These are phyloP conservation scores for Mycena rebaudengoi DNA, from an alignment of 768 basidiomycete species.

Conservation along the genomic window DNA sequence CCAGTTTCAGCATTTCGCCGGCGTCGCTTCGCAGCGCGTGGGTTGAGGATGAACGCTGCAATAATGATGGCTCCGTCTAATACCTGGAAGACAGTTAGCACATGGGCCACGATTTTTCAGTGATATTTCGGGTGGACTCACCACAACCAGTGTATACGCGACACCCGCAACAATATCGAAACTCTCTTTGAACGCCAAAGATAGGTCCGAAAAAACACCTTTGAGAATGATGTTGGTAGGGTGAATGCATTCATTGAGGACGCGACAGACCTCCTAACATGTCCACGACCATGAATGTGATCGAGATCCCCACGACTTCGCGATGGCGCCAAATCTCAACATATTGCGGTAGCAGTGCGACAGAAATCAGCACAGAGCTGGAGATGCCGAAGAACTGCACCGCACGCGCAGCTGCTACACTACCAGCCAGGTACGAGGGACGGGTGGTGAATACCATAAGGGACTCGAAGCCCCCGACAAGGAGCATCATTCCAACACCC, in stretches of 20 bases:
- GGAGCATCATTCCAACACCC: constrained; percentile 45
- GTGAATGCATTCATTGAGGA: not conserved
- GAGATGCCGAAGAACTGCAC: constrained; percentile 68
- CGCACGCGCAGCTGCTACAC: constrained; percentile 29
- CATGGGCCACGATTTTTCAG: not conserved
- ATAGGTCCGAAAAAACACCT: constrained; percentile 67
- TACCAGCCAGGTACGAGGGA: constrained; percentile 46
- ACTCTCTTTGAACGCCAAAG: constrained; percentile 66
- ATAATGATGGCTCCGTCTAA: constrained; percentile 69
- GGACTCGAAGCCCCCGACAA: constrained; percentile 65
- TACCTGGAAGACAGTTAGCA: constrained; percentile 44
- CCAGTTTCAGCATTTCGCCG: no score
- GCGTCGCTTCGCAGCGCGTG: constrained; percentile 52
- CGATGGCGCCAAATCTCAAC: constrained; percentile 74
- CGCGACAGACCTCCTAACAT: constrained; percentile 58
- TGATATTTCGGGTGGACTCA: constrained; percentile 38
- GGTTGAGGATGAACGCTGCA: constrained; percentile 72
- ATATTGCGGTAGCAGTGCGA: constrained; percentile 66
- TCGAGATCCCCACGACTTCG: constrained; percentile 72
- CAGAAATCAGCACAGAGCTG: constrained; percentile 61
- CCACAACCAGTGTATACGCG: constrained; percentile 68
- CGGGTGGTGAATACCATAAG: constrained; percentile 65
- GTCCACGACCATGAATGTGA: constrained; percentile 75
- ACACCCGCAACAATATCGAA: constrained; percentile 71
- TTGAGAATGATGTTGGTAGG: not conserved